Evolutionary conservation across 225 moss, liverwort and hornwort genomes (phyloP).

Genomic region (Straminergon stramineum): DNA sequence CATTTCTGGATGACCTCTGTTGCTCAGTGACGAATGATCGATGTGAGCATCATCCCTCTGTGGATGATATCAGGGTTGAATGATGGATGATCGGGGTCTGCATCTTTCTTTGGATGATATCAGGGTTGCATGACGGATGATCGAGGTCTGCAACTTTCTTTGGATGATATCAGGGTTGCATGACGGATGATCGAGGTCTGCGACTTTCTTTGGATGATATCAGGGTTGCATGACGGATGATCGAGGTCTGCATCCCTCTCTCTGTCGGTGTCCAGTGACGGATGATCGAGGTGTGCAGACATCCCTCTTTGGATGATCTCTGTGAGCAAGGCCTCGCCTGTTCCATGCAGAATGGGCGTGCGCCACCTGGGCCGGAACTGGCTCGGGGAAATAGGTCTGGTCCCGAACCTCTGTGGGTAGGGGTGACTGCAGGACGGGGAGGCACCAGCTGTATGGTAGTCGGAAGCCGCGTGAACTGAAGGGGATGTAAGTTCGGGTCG

Average conservation of each 20-base stretch:
- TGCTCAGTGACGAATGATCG: background rate
- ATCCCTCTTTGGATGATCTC: background rate
- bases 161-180: too few relatives aligned
- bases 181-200: background rate
- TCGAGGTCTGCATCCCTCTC: too few relatives aligned
- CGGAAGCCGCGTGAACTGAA: background rate
- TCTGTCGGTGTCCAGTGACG: too few relatives aligned
- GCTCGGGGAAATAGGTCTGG: background rate
- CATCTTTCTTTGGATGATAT: background rate
- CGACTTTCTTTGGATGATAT: too few relatives aligned
- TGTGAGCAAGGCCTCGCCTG: too few relatives aligned
- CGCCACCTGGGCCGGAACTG: background rate
- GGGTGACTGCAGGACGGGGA: background rate
- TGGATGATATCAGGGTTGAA: too few relatives aligned
- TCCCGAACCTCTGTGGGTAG: background rate
- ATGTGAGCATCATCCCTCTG: too few relatives aligned
- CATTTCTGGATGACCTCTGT: background rate
- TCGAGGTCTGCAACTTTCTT: too few relatives aligned
- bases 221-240: background rate
- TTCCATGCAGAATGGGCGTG: background rate
- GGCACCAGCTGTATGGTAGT: background rate
- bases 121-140: background rate
- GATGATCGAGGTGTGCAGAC: too few relatives aligned
- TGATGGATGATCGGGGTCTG: background rate
- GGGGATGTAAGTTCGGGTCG: background rate